A percentile compares a stretch with the other conserved stretches of the same genome.
phyloP scores from a whole-genome alignment of 257 asterid genomes.

The Avicennia marina region DNA sequence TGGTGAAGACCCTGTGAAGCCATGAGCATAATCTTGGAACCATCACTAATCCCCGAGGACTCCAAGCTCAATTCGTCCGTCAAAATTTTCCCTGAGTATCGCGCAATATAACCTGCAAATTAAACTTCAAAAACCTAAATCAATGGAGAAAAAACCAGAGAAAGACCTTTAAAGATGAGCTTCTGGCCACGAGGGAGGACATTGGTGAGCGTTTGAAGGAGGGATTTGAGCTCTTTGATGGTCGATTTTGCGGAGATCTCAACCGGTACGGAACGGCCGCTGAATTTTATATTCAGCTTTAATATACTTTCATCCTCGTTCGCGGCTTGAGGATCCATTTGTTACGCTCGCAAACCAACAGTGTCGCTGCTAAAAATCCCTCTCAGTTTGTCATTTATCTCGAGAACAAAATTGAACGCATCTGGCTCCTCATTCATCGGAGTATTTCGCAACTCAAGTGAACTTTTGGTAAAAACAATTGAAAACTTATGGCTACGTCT shows the following conservation, averaged over 20 bases:
- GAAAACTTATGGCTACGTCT: too few relatives aligned
- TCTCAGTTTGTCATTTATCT: too few relatives aligned
- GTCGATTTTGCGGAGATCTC: slow-evolving; percentile 44
- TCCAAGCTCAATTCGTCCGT: slow-evolving; percentile 56
- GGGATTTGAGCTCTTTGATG: slow-evolving; percentile 59
- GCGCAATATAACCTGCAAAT: slow-evolving; percentile 2
- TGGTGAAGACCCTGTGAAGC: slow-evolving; percentile 90
- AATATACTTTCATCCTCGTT: slow-evolving; percentile 16
- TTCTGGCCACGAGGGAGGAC: slow-evolving; percentile 96
- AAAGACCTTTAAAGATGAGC: slow-evolving; percentile 75
- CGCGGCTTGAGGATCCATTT: slow-evolving; percentile 27
- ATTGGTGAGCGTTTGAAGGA: slow-evolving; percentile 71
- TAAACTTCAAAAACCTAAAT: background rate
- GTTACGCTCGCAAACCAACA: too few relatives aligned
- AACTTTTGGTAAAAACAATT: too few relatives aligned
- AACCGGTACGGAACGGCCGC: slow-evolving; percentile 63
- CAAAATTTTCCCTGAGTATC: slow-evolving; percentile 52
- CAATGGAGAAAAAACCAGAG: background rate
- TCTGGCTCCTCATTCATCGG: too few relatives aligned
- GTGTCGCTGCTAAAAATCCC: too few relatives aligned
- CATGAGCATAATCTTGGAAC: slow-evolving; percentile 86
- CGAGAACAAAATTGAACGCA: too few relatives aligned
- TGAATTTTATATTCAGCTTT: slow-evolving; percentile 52
- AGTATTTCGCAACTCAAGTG: too few relatives aligned
- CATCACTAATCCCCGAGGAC: slow-evolving; percentile 45